Conservation (phyloP, 1,139 yeast genomes). For the Zygosaccharomyces pseudobailii region DNA sequence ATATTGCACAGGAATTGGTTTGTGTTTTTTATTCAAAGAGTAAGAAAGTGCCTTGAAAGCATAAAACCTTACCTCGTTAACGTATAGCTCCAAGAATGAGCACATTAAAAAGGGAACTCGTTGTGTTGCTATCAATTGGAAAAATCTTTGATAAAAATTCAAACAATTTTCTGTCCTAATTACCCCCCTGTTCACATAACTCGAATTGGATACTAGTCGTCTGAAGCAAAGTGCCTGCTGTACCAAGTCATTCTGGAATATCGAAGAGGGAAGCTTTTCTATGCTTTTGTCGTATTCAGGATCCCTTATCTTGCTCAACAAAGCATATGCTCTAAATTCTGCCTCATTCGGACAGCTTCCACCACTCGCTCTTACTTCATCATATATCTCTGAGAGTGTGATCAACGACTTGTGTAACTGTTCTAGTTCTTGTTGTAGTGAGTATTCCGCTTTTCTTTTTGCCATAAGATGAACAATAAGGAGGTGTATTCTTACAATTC, state of each 20-base stretch:
- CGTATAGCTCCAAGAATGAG: conserved; percentile 74
- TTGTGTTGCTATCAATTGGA: conserved; percentile 47
- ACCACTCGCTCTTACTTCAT: conserved; percentile 69
- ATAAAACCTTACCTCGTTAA: conserved; percentile 72
- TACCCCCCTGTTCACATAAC: conserved; percentile 53
- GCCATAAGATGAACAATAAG: conserved; percentile 85
- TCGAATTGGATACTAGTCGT: conserved; percentile 60
- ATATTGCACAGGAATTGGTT: conserved; percentile 50
- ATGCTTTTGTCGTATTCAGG: conserved; percentile 77
- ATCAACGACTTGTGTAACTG: conserved; percentile 90
- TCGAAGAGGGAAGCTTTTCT: conserved; percentile 58
- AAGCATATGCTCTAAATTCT: conserved; percentile 85
- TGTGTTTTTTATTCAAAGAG: conserved; percentile 67
- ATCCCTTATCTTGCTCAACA: conserved; percentile 75
- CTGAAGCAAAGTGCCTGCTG: conserved; percentile 71
- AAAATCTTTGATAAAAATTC: conserved; percentile 62
- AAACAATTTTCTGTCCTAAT: conserved; percentile 56
- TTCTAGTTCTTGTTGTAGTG: conserved; percentile 92
- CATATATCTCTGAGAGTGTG: conserved; percentile 82
- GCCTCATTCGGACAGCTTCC: conserved; percentile 78
- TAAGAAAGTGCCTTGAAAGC: conserved; percentile 67
- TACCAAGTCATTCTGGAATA: conserved; percentile 52
- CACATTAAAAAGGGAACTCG: conserved; percentile 66
- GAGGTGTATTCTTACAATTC: conserved; percentile 85
- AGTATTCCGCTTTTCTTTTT: conserved; percentile 66